Percentiles rank a stretch among this genome's conserved stretches.
These are phyloP conservation scores for Perkinsus chesapeaki DNA, from an alignment of 169 alveolate genomes.

Conservation along the genomic window DNA sequence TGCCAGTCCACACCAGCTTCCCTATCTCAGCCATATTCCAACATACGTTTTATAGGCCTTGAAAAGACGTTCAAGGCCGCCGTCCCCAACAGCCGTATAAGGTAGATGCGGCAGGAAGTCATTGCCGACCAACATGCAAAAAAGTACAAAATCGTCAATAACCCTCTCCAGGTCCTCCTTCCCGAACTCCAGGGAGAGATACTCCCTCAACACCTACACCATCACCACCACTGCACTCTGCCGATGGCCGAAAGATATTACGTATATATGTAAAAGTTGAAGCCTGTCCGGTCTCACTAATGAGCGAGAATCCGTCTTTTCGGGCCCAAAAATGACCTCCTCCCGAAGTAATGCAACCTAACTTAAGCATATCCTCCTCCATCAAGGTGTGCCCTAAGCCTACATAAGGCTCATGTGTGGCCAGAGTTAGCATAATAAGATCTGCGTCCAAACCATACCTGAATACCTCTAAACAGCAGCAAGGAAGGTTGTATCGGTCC, in stretches of 20 bases:
- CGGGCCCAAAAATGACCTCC: conserved; percentile 52
- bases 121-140: conserved; percentile 90
- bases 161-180: conserved; percentile 68
- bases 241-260: too few species aligned
- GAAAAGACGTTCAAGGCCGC: conserved; percentile 21
- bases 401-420: conserved; percentile 85
- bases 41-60: not conserved
- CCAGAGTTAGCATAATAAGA: conserved; percentile 91
- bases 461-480: conserved; percentile 39
- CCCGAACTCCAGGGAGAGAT: conserved; percentile 57
- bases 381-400: conserved; percentile 23
- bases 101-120: conserved; percentile 91
- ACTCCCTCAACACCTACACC: conserved; percentile 66
- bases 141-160: conserved; percentile 86
- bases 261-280: not conserved
- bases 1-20: not conserved
- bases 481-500: not conserved
- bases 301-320: not conserved
- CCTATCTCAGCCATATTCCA: too few species aligned
- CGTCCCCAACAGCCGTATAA: conserved; percentile 71
- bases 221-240: too few species aligned
- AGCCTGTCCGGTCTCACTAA: not conserved
- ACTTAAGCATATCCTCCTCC: conserved; percentile 92
- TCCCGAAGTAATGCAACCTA: conserved; percentile 76
- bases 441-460: conserved; percentile 99